Evolutionary conservation across 2,329 filamentous ascomycete genomes (phyloP).

Genomic region (Cercospora berteroae): DNA sequence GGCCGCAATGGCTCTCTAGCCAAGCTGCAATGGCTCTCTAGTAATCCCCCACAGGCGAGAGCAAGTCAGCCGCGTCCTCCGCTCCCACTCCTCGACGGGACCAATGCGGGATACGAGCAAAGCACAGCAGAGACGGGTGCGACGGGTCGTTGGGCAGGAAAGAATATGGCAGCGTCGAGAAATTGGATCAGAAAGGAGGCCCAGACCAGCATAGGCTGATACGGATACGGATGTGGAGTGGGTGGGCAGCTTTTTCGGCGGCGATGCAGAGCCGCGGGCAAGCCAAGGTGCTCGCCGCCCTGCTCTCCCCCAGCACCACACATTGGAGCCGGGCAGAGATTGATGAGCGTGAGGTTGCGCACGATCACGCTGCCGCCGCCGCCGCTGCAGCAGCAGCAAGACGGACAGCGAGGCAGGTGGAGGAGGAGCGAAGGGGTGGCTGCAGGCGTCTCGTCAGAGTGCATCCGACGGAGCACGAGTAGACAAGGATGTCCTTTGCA

Average conservation of each 20-base stretch:
- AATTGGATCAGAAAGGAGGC: neutral
- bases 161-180: neutral
- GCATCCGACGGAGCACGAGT: neutral
- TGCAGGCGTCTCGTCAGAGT: slow-evolving; percentile 1
- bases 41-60: no score
- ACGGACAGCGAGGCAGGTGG: neutral
- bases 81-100: neutral
- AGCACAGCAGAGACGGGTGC: neutral
- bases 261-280: neutral
- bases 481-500: neutral
- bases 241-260: neutral
- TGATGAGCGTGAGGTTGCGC: neutral
- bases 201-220: neutral
- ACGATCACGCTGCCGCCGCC: neutral
- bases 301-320: neutral
- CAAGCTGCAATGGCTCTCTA: no score
- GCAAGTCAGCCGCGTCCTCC: neutral
- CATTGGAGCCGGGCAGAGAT: neutral
- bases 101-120: neutral
- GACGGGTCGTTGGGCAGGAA: neutral
- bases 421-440: neutral
- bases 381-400: neutral
- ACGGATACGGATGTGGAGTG: neutral
- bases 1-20: no score
- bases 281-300: neutral